These are phyloP conservation scores for Leucocoprinus birnbaumii DNA, from an alignment of 768 basidiomycete species.

Conservation along the genomic window DNA sequence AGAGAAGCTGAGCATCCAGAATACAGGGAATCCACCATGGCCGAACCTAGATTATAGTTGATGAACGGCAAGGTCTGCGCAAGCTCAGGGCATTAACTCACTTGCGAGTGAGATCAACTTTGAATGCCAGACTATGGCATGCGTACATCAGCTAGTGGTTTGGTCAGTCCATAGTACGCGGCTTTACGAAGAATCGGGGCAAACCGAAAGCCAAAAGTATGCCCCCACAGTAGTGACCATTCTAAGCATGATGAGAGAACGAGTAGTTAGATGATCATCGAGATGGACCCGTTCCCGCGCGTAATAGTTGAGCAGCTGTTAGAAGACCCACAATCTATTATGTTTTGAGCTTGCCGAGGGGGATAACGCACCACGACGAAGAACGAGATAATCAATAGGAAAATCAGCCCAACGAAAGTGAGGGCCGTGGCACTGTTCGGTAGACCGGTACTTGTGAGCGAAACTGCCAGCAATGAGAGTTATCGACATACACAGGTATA, in stretches of 20 bases:
- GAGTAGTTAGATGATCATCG: too few relatives aligned
- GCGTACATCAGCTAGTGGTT: constrained; percentile 53
- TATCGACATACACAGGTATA: constrained; percentile 49
- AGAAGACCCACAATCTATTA: not conserved
- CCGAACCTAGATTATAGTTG: too few relatives aligned
- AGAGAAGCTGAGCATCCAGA: constrained; percentile 70
- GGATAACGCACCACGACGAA: constrained; percentile 33
- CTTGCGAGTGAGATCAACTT: constrained; percentile 51
- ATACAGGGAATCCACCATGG: constrained; percentile 53
- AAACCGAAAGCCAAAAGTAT: constrained; percentile 20
- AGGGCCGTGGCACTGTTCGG: constrained; percentile 48
- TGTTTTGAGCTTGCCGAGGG: not conserved
- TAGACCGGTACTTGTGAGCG: not conserved
- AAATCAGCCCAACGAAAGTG: constrained; percentile 56
- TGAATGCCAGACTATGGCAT: constrained; percentile 58
- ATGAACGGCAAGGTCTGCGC: too few relatives aligned
- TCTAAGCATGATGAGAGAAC: too few relatives aligned
- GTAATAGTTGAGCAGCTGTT: constrained; percentile 29
- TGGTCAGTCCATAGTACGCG: too few relatives aligned
- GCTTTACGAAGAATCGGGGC: too few relatives aligned
- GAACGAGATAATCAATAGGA: constrained; percentile 44
- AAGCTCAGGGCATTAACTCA: too few relatives aligned
- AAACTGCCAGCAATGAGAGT: not conserved
- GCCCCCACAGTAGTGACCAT: too few relatives aligned
- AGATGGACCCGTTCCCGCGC: constrained; percentile 38